A percentile compares a stretch with the other conserved stretches of the same genome.
Conservation (phyloP, 176 grass and related monocot genomes). For the Carex myosuroides region DNA sequence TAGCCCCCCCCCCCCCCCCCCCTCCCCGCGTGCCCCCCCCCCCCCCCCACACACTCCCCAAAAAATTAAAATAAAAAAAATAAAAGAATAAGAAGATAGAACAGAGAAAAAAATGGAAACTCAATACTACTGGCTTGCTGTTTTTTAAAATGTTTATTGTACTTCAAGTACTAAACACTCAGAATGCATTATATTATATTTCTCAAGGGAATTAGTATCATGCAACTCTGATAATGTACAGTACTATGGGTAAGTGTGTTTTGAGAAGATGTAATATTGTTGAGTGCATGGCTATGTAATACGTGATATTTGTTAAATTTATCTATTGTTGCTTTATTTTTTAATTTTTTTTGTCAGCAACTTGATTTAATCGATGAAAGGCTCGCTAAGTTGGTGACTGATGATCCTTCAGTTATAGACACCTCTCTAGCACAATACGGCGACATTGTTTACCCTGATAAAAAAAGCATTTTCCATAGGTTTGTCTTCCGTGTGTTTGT, state of each 20-base stretch:
- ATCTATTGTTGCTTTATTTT: constrained; percentile 20
- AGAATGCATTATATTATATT: background rate
- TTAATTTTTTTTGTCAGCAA: constrained; percentile 33
- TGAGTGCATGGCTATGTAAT: background rate
- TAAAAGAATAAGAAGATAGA: background rate
- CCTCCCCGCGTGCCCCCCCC: accelerated
- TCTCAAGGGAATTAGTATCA: background rate
- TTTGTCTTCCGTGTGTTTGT: constrained; percentile 18
- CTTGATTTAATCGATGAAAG: constrained; percentile 68
- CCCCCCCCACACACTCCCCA: too few relatives aligned
- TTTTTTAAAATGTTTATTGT: background rate
- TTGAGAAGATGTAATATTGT: background rate
- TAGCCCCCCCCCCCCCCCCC: background rate
- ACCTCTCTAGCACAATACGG: constrained; percentile 82
- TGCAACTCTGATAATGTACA: background rate
- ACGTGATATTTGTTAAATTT: background rate
- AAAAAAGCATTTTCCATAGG: constrained; percentile 85
- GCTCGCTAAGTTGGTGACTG: constrained; percentile 74
- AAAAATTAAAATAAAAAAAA: background rate
- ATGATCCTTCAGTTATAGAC: constrained; percentile 98
- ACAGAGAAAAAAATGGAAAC: background rate
- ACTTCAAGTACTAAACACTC: background rate
- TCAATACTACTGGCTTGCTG: background rate
- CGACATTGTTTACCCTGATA: constrained; percentile 81
- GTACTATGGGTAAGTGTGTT: background rate